A percentile compares a stretch with the other conserved stretches of the same genome.
These are phyloP conservation scores for Zoysia matrella DNA, from an alignment of 202 grass and related monocot genomes.

Conservation along the genomic window DNA sequence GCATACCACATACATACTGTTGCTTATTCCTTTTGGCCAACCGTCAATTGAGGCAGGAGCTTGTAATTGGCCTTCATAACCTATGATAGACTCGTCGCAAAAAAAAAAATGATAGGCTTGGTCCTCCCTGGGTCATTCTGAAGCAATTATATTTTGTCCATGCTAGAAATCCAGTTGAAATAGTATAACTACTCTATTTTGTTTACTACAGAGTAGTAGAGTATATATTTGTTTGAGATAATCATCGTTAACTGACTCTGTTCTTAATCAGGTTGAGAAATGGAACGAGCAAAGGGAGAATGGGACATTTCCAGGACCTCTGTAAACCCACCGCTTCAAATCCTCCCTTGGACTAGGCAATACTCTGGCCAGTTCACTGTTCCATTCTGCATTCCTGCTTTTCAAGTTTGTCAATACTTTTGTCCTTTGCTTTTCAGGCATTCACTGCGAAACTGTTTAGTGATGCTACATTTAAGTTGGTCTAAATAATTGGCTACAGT, in stretches of 20 bases:
- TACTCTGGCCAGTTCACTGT: slow-evolving; percentile 42
- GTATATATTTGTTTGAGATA: slow-evolving; percentile 1
- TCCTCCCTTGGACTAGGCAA: slow-evolving; percentile 38
- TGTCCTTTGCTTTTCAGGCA: no score
- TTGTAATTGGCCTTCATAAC: not conserved
- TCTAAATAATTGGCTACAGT: no score
- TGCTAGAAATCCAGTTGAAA: not conserved
- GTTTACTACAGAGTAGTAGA: no score
- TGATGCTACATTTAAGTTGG: no score
- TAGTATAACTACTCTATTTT: not conserved
- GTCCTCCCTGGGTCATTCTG: not conserved
- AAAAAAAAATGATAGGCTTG: not conserved
- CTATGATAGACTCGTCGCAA: not conserved
- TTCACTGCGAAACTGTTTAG: no score
- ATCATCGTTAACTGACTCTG: not conserved
- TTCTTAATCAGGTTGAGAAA: slow-evolving; percentile 54
- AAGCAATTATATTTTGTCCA: not conserved
- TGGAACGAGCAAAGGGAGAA: slow-evolving; percentile 73
- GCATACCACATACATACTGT: not conserved
- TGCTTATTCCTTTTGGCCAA: not conserved
- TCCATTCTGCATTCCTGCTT: slow-evolving; percentile 41
- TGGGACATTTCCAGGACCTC: slow-evolving; percentile 70
- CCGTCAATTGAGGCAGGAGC: not conserved
- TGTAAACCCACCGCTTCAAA: slow-evolving; percentile 40
- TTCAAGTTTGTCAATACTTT: slow-evolving; percentile 31